phyloP scores from a whole-genome alignment of 1,284 basidiomycete species.

The Clitocybe nebularis region DNA sequence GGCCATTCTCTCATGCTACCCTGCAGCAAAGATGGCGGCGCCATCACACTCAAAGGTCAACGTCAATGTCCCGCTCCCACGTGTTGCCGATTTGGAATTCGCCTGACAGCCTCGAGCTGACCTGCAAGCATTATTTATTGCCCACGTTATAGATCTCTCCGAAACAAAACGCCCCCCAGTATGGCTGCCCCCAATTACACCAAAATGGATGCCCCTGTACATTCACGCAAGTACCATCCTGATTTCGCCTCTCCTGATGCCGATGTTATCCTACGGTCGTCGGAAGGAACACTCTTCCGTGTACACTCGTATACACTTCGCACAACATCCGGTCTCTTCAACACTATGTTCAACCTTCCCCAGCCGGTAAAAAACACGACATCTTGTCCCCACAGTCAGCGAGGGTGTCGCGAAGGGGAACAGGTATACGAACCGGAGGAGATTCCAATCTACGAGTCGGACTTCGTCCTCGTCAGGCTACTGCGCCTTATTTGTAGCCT shows the following conservation, averaged over 20 bases:
- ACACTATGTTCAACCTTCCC: conserved; percentile 41
- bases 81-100: conserved; percentile 18
- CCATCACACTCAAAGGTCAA: conserved; percentile 14
- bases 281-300: conserved; percentile 35
- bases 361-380: conserved; percentile 22
- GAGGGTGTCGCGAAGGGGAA: conserved; percentile 1
- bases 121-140: conserved; percentile 20
- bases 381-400: conserved; percentile 4
- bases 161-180: conserved; percentile 9
- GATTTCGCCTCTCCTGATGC: conserved; percentile 30
- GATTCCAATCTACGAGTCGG: conserved; percentile 35
- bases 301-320: conserved; percentile 36
- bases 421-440: conserved; percentile 13
- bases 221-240: conserved; percentile 21
- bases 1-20: conserved; percentile 9
- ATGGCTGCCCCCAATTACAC: conserved; percentile 19
- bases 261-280: conserved; percentile 36
- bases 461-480: conserved; percentile 29
- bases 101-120: conserved; percentile 16
- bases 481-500: conserved; percentile 34
- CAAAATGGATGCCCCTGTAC: conserved; percentile 8
- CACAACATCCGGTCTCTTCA: conserved; percentile 37
- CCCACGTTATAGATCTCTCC: conserved; percentile 8
- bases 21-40: conserved; percentile 13
- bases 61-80: conserved; percentile 16